phyloP scores from a whole-genome alignment of 1,284 basidiomycete genomes.

The Apiotrichum gracile region DNA sequence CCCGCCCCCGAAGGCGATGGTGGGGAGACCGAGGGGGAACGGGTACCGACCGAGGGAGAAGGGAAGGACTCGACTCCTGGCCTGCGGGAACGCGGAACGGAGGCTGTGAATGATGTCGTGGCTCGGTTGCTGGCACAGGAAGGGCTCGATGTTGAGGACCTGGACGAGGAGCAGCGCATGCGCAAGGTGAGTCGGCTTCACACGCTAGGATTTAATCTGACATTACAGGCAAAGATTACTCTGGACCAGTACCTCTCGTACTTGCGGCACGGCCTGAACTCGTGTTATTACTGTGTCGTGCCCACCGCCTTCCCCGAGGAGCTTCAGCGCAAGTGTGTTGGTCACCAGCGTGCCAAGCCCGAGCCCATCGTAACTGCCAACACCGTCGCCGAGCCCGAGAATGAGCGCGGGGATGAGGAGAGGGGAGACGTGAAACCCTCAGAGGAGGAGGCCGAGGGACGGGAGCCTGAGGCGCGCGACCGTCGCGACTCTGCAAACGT shows the following conservation, averaged over 20 bases:
- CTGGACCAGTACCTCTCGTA: constrained; percentile 38
- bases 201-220: not conserved
- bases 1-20: constrained; percentile 33
- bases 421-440: constrained; percentile 29
- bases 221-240: constrained; percentile 35
- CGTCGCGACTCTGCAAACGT: constrained; percentile 3
- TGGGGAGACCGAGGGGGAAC: constrained; percentile 32
- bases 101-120: constrained; percentile 37
- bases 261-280: constrained; percentile 39
- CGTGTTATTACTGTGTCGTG: constrained; percentile 86
- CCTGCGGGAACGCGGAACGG: constrained; percentile 35
- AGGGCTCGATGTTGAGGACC: constrained; percentile 24
- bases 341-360: constrained; percentile 61
- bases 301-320: constrained; percentile 87
- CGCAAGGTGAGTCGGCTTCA: constrained; percentile 23
- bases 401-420: constrained; percentile 38
- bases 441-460: constrained; percentile 48
- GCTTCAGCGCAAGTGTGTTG: constrained; percentile 85
- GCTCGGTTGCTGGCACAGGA: constrained; percentile 25
- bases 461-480: constrained; percentile 55
- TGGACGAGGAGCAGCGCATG: constrained; percentile 25
- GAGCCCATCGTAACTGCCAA: constrained; percentile 42
- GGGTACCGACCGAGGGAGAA: constrained; percentile 11
- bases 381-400: constrained; percentile 35
- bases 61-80: constrained; percentile 16